Conservation (phyloP, 2,329 filamentous ascomycete genomes). For the Celoporthe dispersa region DNA sequence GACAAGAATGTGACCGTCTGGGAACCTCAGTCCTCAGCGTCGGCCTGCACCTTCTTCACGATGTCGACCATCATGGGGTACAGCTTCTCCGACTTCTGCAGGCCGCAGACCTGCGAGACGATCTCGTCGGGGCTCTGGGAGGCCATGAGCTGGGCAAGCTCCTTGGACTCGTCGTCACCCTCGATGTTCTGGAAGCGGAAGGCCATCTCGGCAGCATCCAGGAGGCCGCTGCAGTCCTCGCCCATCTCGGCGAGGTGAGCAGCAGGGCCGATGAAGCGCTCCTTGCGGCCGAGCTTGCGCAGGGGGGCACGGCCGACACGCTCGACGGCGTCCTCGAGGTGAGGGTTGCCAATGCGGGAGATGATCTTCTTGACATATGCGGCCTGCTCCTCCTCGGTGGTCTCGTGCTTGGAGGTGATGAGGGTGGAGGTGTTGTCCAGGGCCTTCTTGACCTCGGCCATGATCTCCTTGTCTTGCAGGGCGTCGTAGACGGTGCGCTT, state of each 20-base stretch:
- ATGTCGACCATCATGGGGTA: slow-evolving; percentile 75
- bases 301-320: slow-evolving; percentile 94
- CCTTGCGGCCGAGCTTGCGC: slow-evolving; percentile 91
- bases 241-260: slow-evolving; percentile 84
- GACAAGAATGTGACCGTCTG: slow-evolving; percentile 9
- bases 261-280: slow-evolving; percentile 93
- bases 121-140: slow-evolving; percentile 68
- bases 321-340: slow-evolving; percentile 89
- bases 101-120: slow-evolving; percentile 79
- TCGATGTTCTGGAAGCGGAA: slow-evolving; percentile 95
- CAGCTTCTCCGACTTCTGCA: slow-evolving; percentile 77
- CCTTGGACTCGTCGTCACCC: slow-evolving; percentile 84
- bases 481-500: slow-evolving; percentile 91
- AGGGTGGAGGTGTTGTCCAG: slow-evolving; percentile 85
- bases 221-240: slow-evolving; percentile 71
- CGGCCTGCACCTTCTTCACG: slow-evolving; percentile 83
- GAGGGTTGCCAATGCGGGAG: slow-evolving; percentile 88
- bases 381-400: slow-evolving; percentile 74
- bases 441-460: slow-evolving; percentile 76
- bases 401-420: slow-evolving; percentile 86
- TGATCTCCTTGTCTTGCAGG: slow-evolving; percentile 78
- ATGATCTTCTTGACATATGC: slow-evolving; percentile 93
- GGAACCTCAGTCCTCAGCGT: slow-evolving; percentile 39
- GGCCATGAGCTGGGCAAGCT: slow-evolving; percentile 85
- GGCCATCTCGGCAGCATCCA: slow-evolving; percentile 87